Evolutionary conservation across 305 asterid genomes (phyloP).

Genomic region (Caryopteris hybrid): DNA sequence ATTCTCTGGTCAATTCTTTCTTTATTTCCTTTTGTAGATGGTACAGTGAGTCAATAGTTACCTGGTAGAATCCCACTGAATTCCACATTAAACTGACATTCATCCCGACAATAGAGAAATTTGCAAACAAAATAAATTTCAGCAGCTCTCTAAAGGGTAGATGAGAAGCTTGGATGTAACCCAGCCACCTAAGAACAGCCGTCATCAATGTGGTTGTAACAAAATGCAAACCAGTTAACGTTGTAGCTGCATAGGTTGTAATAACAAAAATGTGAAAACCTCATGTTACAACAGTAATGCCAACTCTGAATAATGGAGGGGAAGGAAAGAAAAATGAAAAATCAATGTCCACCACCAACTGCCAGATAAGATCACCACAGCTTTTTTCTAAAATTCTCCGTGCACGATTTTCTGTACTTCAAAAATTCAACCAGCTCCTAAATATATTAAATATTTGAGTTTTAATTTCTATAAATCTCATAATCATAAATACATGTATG

Average conservation of each 20-base stretch:
- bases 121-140: slow-evolving; percentile 49
- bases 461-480: not conserved
- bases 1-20: not conserved
- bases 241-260: slow-evolving; percentile 40
- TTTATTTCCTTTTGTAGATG: no score
- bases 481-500: not conserved
- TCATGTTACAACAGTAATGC: slow-evolving; percentile 2
- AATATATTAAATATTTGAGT: not conserved
- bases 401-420: not conserved
- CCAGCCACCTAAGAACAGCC: slow-evolving; percentile 51
- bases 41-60: no score
- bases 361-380: not conserved
- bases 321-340: not conserved
- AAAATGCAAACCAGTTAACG: slow-evolving; percentile 56
- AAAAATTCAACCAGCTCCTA: not conserved
- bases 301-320: slow-evolving; percentile 9
- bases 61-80: slow-evolving; percentile 66
- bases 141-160: slow-evolving; percentile 46
- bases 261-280: slow-evolving; percentile 8
- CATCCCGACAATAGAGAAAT: slow-evolving; percentile 60
- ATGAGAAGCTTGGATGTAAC: slow-evolving; percentile 60
- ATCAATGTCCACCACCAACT: not conserved
- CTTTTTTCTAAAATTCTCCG: not conserved
- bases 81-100: slow-evolving; percentile 64
- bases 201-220: slow-evolving; percentile 63